phyloP scores from a whole-genome alignment of 345 rosid species.

The Cardamine occulta region DNA sequence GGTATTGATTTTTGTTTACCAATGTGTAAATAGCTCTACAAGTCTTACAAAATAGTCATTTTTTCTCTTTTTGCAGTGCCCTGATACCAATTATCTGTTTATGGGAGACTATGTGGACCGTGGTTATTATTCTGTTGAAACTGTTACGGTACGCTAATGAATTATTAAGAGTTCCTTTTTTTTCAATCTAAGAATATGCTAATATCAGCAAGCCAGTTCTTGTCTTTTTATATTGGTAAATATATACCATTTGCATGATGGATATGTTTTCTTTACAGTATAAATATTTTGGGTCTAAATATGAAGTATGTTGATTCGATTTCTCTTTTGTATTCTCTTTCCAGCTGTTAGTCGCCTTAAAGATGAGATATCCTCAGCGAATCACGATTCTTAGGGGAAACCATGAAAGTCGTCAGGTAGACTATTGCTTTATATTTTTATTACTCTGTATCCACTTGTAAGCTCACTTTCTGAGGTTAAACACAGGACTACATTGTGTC shows the following conservation, averaged over 20 bases:
- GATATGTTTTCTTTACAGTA: background rate
- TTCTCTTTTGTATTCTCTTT: constrained; percentile 26
- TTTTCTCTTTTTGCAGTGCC: constrained; percentile 62
- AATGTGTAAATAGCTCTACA: constrained; percentile 1
- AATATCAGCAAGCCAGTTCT: background rate
- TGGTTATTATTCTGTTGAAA: constrained; percentile 96
- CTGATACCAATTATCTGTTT: constrained; percentile 91
- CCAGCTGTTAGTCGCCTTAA: constrained; percentile 85
- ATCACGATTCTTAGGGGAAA: constrained; percentile 97
- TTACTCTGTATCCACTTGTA: constrained; percentile 2
- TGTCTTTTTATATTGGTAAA: constrained; percentile 9
- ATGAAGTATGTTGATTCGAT: background rate
- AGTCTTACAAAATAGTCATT: background rate
- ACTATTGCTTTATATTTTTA: constrained; percentile 1
- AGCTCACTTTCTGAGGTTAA: constrained; percentile 17
- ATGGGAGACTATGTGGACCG: constrained; percentile 99
- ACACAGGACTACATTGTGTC: constrained; percentile 3
- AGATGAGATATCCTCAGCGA: constrained; percentile 86
- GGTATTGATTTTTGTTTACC: background rate
- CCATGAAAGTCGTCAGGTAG: constrained; percentile 98
- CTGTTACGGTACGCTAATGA: constrained; percentile 71
- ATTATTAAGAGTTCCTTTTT: background rate
- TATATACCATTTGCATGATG: background rate
- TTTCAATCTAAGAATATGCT: constrained; percentile 4
- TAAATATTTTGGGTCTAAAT: constrained; percentile 9